Evolutionary conservation across 2,329 filamentous ascomycete species (phyloP).

Genomic region (Claviceps fusiformis): DNA sequence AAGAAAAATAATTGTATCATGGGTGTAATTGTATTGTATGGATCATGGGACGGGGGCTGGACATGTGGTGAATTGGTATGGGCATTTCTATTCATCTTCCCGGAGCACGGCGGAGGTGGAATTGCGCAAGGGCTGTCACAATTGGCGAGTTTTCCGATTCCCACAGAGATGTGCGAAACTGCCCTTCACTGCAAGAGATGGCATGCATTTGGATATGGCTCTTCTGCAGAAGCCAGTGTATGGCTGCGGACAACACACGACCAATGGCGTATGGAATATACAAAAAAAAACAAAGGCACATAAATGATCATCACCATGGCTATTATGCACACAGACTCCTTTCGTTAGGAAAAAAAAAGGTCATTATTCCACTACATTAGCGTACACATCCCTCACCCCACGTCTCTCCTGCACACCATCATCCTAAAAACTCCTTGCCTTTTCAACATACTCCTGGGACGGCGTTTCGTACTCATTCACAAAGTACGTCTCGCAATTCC

Average conservation of each 20-base stretch:
- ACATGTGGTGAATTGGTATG: neutral
- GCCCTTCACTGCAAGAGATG: neutral
- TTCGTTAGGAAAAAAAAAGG: no score
- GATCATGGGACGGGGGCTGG: neutral
- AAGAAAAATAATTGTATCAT: neutral
- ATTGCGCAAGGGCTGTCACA: neutral
- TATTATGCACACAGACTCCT: neutral
- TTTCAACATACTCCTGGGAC: constrained; percentile 57
- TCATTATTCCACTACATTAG: neutral
- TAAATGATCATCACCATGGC: neutral
- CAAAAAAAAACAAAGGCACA: neutral
- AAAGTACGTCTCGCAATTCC: constrained; percentile 67
- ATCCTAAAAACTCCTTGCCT: constrained; percentile 35
- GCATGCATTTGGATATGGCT: no score
- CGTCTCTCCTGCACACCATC: no score
- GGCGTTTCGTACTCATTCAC: constrained; percentile 62
- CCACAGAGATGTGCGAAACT: neutral
- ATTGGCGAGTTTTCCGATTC: neutral
- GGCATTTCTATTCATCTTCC: neutral
- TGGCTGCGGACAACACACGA: no score
- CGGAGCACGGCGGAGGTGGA: neutral
- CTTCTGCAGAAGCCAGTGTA: no score
- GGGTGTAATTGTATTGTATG: neutral
- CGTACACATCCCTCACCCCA: neutral
- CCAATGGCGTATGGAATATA: neutral